Conservation (phyloP, 2,329 filamentous ascomycete genomes). For the Cladobotryum mycophilum region DNA sequence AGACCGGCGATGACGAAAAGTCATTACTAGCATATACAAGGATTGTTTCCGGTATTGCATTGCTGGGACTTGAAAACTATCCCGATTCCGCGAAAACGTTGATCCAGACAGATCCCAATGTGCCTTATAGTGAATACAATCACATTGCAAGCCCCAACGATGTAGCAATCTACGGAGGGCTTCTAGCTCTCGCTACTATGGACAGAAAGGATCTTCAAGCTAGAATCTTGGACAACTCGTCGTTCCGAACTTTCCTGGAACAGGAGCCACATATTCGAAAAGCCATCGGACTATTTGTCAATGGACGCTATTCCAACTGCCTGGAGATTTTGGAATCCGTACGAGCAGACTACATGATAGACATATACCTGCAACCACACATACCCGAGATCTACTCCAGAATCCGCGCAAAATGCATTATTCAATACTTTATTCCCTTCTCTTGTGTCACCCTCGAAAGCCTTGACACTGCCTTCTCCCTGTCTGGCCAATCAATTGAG, state of each 20-base stretch:
- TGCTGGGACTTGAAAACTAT: slow-evolving; percentile 41
- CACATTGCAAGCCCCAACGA: slow-evolving; percentile 78
- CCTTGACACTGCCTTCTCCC: slow-evolving; percentile 70
- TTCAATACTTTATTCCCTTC: slow-evolving; percentile 88
- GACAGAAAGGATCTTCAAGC: slow-evolving; percentile 67
- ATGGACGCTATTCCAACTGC: slow-evolving; percentile 81
- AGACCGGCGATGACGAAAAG: slow-evolving; percentile 41
- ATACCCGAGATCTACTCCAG: slow-evolving; percentile 61
- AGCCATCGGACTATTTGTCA: slow-evolving; percentile 82
- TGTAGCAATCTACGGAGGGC: slow-evolving; percentile 82
- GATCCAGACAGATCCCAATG: slow-evolving; percentile 52
- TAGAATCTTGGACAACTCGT: slow-evolving; percentile 69
- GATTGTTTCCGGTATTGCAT: slow-evolving; percentile 45
- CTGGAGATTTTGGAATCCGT: slow-evolving; percentile 77
- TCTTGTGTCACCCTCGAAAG: slow-evolving; percentile 76
- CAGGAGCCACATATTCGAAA: slow-evolving; percentile 90
- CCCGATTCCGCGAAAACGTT: slow-evolving; percentile 66
- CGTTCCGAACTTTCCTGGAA: slow-evolving; percentile 83
- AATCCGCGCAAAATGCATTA: slow-evolving; percentile 86
- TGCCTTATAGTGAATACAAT: slow-evolving; percentile 51
- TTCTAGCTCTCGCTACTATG: slow-evolving; percentile 88
- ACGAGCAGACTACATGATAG: slow-evolving; percentile 80
- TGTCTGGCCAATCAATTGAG: slow-evolving; percentile 57
- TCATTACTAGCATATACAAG: slow-evolving; percentile 43
- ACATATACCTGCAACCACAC: slow-evolving; percentile 75